Percentiles rank a stretch among this genome's conserved stretches.
These are phyloP conservation scores for Suillus subaureus DNA, from an alignment of 768 basidiomycete species.

Conservation along the genomic window DNA sequence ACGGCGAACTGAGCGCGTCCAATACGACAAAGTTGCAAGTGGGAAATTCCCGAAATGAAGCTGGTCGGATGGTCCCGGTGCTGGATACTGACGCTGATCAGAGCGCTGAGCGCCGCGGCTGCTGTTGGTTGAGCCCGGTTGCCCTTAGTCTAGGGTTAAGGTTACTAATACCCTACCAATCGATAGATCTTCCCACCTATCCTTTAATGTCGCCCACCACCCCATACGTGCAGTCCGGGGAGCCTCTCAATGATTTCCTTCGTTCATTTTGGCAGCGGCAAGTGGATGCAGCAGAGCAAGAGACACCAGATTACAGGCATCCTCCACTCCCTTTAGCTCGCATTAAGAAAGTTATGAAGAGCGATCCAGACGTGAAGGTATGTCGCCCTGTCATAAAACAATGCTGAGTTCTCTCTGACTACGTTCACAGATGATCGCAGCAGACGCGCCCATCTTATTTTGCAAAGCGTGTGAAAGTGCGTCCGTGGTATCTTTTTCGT, in stretches of 20 bases:
- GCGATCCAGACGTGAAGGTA: constrained; percentile 95
- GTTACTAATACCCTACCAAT: constrained; percentile 13
- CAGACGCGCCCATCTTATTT: constrained; percentile 95
- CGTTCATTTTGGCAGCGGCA: constrained; percentile 91
- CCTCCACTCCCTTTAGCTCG: constrained; percentile 90
- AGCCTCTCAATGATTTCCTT: constrained; percentile 85
- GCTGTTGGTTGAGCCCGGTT: too few species aligned
- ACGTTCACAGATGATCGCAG: constrained; percentile 86
- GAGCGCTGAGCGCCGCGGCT: too few species aligned
- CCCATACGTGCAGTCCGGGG: constrained; percentile 81
- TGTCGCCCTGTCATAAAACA: constrained; percentile 26
- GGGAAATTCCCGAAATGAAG: background rate
- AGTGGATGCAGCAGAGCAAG: constrained; percentile 83
- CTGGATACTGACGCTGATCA: too few species aligned
- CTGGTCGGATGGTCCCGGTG: background rate
- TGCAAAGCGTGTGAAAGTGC: constrained; percentile 98
- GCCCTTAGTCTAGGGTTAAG: constrained; percentile 31
- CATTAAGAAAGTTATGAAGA: constrained; percentile 99
- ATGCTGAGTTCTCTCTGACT: constrained; percentile 10
- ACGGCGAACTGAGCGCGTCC: background rate
- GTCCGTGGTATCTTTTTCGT: constrained; percentile 34
- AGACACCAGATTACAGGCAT: constrained; percentile 86
- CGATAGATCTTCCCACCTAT: constrained; percentile 10
- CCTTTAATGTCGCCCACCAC: constrained; percentile 36
- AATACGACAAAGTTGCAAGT: background rate